These are phyloP conservation scores for Marvania coccoides DNA, from an alignment of 139 green algal species.

Conservation along the genomic window DNA sequence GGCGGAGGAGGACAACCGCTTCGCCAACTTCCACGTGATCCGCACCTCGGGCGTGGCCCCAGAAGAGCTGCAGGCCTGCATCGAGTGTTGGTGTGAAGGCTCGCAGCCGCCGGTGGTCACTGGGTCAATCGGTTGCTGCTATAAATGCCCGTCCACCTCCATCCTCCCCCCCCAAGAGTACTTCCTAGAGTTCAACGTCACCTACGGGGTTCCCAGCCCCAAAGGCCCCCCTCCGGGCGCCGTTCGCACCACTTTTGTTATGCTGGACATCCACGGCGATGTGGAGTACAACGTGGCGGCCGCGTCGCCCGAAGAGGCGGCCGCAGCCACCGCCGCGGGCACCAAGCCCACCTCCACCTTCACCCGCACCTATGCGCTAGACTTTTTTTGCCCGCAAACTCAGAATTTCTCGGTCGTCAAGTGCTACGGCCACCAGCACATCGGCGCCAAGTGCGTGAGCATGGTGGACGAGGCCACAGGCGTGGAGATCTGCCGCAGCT, in stretches of 20 bases:
- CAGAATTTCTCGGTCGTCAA: neutral
- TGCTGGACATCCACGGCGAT: neutral
- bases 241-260: neutral
- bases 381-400: slow-evolving; percentile 3
- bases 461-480: neutral
- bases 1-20: neutral
- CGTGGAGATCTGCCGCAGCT: neutral
- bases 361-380: slow-evolving; percentile 1
- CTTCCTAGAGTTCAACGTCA: slow-evolving; percentile 7
- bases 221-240: neutral
- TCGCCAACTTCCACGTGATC: neutral
- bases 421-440: slow-evolving; percentile 1
- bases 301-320: neutral
- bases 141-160: neutral
- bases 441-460: neutral
- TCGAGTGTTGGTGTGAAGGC: slow-evolving; percentile 5
- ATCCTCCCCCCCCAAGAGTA: neutral
- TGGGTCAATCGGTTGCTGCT: slow-evolving; percentile 1
- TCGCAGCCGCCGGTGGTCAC: neutral
- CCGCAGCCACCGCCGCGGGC: neutral
- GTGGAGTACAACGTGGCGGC: neutral
- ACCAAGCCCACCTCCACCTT: neutral
- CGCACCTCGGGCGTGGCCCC: neutral
- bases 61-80: slow-evolving; percentile 2
- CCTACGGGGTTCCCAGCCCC: neutral